Evolutionary conservation across 306 rosid species (phyloP).

Genomic region (Hippophae gyantsensis): DNA sequence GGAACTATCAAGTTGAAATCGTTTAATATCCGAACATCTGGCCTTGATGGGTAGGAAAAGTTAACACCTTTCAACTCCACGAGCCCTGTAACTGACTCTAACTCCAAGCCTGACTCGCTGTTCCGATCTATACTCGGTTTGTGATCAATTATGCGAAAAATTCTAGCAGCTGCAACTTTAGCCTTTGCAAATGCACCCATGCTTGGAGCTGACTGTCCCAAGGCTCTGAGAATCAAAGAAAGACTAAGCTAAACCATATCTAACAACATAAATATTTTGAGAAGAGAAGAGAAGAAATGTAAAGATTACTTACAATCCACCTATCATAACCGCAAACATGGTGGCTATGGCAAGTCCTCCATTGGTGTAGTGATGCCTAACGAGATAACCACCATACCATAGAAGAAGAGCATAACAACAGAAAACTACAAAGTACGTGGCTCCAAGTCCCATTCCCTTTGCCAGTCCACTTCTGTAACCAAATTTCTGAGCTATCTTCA

Average conservation of each 20-base stretch:
- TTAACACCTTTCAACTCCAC: constrained; percentile 78
- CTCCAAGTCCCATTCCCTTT: constrained; percentile 94
- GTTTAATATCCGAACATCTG: constrained; percentile 63
- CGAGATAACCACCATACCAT: constrained; percentile 95
- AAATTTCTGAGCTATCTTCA: constrained; percentile 64
- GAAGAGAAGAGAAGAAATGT: not conserved
- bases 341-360: constrained; percentile 98
- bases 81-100: constrained; percentile 67
- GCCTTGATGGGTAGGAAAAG: constrained; percentile 89
- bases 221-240: constrained; percentile 43
- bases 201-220: constrained; percentile 95
- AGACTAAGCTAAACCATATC: constrained; percentile 5
- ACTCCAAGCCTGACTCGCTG: constrained; percentile 58
- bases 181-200: constrained; percentile 93
- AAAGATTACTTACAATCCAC: constrained; percentile 66
- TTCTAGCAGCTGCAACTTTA: constrained; percentile 84
- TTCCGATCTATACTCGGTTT: constrained; percentile 74
- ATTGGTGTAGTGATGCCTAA: constrained; percentile 79
- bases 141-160: constrained; percentile 79
- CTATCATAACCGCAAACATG: constrained; percentile 95
- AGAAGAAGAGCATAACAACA: constrained; percentile 94
- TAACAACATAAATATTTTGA: not conserved
- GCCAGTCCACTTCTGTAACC: constrained; percentile 88
- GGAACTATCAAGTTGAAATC: constrained; percentile 70
- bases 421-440: constrained; percentile 93